Evolutionary conservation across 2,329 filamentous ascomycete genomes (phyloP).

Genomic region (Shiraia sp.): DNA sequence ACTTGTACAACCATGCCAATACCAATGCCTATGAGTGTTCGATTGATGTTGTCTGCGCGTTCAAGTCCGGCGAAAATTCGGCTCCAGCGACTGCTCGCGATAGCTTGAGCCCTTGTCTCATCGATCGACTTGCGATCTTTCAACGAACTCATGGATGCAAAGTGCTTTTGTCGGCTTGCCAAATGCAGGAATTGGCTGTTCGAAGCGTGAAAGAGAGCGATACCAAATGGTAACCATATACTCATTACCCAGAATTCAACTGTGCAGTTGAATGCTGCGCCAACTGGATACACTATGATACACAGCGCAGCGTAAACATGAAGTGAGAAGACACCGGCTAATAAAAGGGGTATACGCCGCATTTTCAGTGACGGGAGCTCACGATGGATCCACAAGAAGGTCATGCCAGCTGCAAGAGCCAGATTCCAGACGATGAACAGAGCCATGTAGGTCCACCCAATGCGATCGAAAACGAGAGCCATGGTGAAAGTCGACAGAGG

Average conservation of each 20-base stretch:
- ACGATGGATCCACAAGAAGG: slow-evolving; percentile 29
- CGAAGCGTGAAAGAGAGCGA: slow-evolving; percentile 39
- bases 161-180: slow-evolving; percentile 38
- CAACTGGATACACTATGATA: slow-evolving; percentile 28
- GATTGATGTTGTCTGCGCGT: slow-evolving; percentile 30
- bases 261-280: slow-evolving; percentile 26
- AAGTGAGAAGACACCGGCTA: slow-evolving; percentile 26
- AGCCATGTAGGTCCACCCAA: slow-evolving; percentile 24
- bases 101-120: slow-evolving; percentile 25
- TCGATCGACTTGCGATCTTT: slow-evolving; percentile 26
- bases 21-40: slow-evolving; percentile 32
- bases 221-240: slow-evolving; percentile 35
- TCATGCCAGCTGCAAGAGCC: slow-evolving; percentile 12
- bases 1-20: slow-evolving; percentile 35
- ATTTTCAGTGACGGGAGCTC: slow-evolving; percentile 36
- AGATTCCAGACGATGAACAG: slow-evolving; percentile 25
- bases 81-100: slow-evolving; percentile 29
- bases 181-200: slow-evolving; percentile 42
- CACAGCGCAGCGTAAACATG: slow-evolving; percentile 33
- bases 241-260: slow-evolving; percentile 41
- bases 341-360: slow-evolving; percentile 33
- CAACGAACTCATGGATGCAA: slow-evolving; percentile 28
- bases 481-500: slow-evolving; percentile 12
- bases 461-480: slow-evolving; percentile 14
- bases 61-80: slow-evolving; percentile 27